These are phyloP conservation scores for Mortierella sp. DNA, from an alignment of 371 early-diverging fungal genomes.

Conservation along the genomic window DNA sequence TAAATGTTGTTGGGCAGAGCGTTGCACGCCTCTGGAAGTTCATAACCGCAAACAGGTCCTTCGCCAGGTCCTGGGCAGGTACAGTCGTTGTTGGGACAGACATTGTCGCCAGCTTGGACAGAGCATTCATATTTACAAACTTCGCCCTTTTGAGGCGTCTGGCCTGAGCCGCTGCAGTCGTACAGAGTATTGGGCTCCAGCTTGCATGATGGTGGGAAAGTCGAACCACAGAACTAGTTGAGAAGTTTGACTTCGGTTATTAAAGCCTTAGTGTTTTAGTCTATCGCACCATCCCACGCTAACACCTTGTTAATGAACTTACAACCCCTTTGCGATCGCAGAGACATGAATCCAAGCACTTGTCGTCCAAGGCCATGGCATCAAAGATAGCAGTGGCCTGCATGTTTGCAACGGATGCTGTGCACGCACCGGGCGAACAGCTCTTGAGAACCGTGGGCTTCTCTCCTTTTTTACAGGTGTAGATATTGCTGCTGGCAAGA, in stretches of 20 bases:
- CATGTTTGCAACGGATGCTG: background rate
- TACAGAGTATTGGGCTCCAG: constrained; percentile 16
- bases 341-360: background rate
- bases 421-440: background rate
- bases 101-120: background rate
- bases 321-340: background rate
- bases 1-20: constrained; percentile 18
- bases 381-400: background rate
- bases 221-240: too few relatives aligned
- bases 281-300: too few relatives aligned
- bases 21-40: background rate
- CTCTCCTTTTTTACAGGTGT: constrained; percentile 1
- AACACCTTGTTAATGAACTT: background rate
- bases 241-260: too few relatives aligned
- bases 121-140: too few relatives aligned
- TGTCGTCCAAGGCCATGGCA: background rate
- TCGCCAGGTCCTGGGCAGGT: background rate
- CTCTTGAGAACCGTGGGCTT: background rate
- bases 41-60: constrained; percentile 13
- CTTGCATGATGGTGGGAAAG: constrained; percentile 4
- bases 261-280: too few relatives aligned
- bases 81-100: background rate
- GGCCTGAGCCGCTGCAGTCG: constrained; percentile 16
- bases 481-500: background rate
- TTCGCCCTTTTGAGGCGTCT: constrained; percentile 1